A percentile compares a stretch with the other conserved stretches of the same genome.
Conservation (phyloP, 169 alveolate genomes). For the Babesia bovis region DNA sequence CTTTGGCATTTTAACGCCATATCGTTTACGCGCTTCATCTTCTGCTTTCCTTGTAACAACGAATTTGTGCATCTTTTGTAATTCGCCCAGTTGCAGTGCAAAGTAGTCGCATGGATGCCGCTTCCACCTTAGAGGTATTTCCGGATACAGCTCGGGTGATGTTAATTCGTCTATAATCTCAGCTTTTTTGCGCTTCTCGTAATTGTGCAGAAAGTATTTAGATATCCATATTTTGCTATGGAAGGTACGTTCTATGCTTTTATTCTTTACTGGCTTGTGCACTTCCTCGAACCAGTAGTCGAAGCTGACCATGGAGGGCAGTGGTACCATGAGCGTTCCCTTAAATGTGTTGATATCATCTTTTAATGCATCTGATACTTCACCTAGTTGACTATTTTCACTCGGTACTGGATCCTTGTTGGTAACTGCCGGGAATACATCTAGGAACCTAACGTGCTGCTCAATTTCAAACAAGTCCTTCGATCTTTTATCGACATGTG, state of each 20-base stretch:
- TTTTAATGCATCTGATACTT: neutral
- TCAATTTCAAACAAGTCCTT: slow-evolving; percentile 65
- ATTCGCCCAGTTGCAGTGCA: slow-evolving; percentile 57
- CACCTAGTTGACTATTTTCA: neutral
- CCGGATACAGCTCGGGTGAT: slow-evolving; percentile 54
- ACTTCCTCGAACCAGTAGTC: slow-evolving; percentile 72
- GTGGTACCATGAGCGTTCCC: slow-evolving; percentile 60
- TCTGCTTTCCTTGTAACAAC: slow-evolving; percentile 57
- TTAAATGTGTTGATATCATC: slow-evolving; percentile 18
- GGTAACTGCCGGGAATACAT: slow-evolving; percentile 49
- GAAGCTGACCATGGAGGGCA: slow-evolving; percentile 60
- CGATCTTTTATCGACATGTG: slow-evolving; percentile 64
- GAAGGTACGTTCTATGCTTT: slow-evolving; percentile 35
- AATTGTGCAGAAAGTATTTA: slow-evolving; percentile 55
- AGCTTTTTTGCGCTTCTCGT: slow-evolving; percentile 50
- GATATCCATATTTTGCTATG: slow-evolving; percentile 50
- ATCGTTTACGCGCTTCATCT: slow-evolving; percentile 55
- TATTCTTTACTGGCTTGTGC: slow-evolving; percentile 55
- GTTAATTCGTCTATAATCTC: slow-evolving; percentile 50
- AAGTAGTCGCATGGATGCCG: slow-evolving; percentile 53
- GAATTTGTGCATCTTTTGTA: slow-evolving; percentile 47
- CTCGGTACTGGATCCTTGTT: neutral
- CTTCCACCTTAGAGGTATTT: slow-evolving; percentile 62
- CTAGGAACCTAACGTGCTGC: slow-evolving; percentile 61
- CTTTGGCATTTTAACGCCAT: slow-evolving; percentile 39